Evolutionary conservation across 1,284 basidiomycete species (phyloP).

Genomic region (Hymenochaete sp.): DNA sequence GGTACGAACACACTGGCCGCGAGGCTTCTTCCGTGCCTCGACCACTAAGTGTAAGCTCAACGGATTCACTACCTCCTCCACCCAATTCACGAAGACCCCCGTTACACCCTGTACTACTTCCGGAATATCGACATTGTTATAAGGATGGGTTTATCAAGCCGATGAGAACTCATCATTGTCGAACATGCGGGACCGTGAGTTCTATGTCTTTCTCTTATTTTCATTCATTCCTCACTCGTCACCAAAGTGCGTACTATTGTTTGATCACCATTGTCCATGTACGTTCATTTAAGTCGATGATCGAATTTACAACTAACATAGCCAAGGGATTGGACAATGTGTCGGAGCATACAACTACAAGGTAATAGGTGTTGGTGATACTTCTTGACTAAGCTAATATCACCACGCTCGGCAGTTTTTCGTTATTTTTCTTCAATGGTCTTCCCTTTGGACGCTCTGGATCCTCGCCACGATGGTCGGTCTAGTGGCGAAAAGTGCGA

Average conservation of each 20-base stretch:
- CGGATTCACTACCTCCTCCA: not conserved
- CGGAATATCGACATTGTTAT: conserved; percentile 51
- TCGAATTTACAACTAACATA: not conserved
- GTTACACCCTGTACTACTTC: conserved; percentile 40
- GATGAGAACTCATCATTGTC: conserved; percentile 67
- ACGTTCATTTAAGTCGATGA: conserved; percentile 21
- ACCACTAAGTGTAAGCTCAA: not conserved
- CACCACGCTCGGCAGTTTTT: conserved; percentile 44
- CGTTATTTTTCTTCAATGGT: conserved; percentile 59
- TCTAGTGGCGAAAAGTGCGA: conserved; percentile 32
- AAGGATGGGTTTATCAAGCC: conserved; percentile 57
- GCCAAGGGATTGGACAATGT: conserved; percentile 70
- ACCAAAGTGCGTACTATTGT: conserved; percentile 56
- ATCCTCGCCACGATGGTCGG: conserved; percentile 48
- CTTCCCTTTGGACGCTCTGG: conserved; percentile 48
- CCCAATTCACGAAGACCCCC: conserved; percentile 32
- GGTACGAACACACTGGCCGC: too few species aligned
- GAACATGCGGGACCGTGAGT: conserved; percentile 59
- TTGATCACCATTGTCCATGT: conserved; percentile 75
- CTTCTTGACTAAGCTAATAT: not conserved
- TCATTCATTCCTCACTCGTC: not conserved
- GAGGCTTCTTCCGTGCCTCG: too few species aligned
- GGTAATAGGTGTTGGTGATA: conserved; percentile 26
- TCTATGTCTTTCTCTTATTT: not conserved
- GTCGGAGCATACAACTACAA: conserved; percentile 78